Evolutionary conservation across 441 rosid genomes (phyloP).

Genomic region (Pelargonium myrrhifolium): DNA sequence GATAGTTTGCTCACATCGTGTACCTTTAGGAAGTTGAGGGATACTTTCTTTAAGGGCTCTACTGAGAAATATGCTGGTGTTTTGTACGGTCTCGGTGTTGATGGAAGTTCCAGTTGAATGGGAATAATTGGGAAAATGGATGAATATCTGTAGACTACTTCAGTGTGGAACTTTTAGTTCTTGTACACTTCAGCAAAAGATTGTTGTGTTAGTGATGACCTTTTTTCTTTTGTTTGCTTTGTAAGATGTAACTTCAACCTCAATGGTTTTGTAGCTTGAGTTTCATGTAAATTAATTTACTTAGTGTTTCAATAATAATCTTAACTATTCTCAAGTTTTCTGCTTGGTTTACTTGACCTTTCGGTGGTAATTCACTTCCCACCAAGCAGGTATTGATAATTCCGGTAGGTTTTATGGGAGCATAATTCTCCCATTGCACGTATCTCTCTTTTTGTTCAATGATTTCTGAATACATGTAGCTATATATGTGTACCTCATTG

Average conservation of each 20-base stretch:
- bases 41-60: constrained; percentile 35
- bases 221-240: constrained; percentile 27
- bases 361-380: too few species aligned
- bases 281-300: constrained; percentile 47
- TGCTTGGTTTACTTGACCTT: not conserved
- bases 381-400: too few species aligned
- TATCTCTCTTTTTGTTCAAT: too few species aligned
- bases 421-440: not conserved
- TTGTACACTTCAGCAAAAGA: constrained; percentile 58
- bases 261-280: constrained; percentile 44
- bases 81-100: constrained; percentile 61
- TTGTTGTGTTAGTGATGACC: constrained; percentile 48
- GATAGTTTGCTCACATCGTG: constrained; percentile 54
- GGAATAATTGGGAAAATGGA: constrained; percentile 24
- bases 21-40: constrained; percentile 44
- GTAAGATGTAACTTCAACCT: constrained; percentile 36
- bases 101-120: constrained; percentile 45
- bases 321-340: constrained; percentile 24
- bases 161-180: constrained; percentile 45
- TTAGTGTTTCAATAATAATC: constrained; percentile 42
- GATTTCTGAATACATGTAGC: too few species aligned
- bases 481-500: too few species aligned
- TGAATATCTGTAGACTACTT: constrained; percentile 54
- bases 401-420: not conserved
- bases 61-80: constrained; percentile 43